Base-by-base conservation (phyloP, 257 asterid species). In the Scutellaria galericulata region DNA sequence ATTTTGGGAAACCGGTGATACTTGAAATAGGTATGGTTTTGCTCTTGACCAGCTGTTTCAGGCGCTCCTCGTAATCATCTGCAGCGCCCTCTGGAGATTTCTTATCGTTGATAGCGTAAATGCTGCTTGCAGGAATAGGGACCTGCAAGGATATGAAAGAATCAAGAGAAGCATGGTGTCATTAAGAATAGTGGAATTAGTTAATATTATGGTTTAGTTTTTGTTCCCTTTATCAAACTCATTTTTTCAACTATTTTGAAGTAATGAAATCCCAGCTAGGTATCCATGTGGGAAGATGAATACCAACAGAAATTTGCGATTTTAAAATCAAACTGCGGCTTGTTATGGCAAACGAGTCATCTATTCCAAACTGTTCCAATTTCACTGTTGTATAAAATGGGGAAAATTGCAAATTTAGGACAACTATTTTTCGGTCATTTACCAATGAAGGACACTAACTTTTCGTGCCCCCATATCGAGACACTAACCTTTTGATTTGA, bases 61-160 rank as follows among this genome's bases (percentile, higher is more conserved):
- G 76, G 22, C 90, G 88, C 42, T 77, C 79, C 67, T 92, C 98
- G 0, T 92, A 92, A 46, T 89, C 96, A 1, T 78, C 84, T 1
- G 98, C 98, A 60, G 96, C 92, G 31, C 71, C 87, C 42, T 82
- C 88, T 0, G 96, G 94, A 44, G 88, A 77, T 44, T 80, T 65
- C 72, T 83, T 82, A 85, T 81, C 88, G 7, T 86, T 85, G 72
- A 92, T 92, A 65, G 96, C 88, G 35, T 78, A 90, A 35, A 88
- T 53, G 72, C 83, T 86, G 65, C 57, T 8, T 0, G 83, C 48
- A 27, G 96, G 96, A 69, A 92, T 89, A 10, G 89, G 80, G 39
- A 92, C 93, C 97, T 91, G 80, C 20, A 7, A 59, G 8, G 13
- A 37, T 41, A 50, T 47, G 53, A 61, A 46, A 54, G 51, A 9